phyloP scores from a whole-genome alignment of 176 grass and related monocot genomes.

The Carex cristatella region DNA sequence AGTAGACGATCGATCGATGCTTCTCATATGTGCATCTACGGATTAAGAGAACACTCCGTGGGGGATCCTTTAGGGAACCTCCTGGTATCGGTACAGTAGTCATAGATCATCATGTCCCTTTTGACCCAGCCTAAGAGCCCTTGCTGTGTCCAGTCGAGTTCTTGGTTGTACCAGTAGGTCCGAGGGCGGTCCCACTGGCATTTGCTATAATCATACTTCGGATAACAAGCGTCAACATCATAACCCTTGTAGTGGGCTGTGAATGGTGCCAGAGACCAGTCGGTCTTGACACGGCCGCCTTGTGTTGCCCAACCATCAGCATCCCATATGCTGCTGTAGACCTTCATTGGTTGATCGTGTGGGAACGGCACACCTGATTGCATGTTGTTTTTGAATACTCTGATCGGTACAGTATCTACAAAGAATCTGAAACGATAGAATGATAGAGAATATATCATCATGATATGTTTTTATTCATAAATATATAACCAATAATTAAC shows the following conservation, averaged over 20 bases:
- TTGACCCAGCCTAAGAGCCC: slow-evolving; percentile 22
- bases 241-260: slow-evolving; percentile 31
- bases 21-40: not conserved
- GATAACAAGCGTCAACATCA: slow-evolving; percentile 20
- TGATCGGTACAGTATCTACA: slow-evolving; percentile 32
- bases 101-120: slow-evolving; percentile 35
- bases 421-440: slow-evolving; percentile 29
- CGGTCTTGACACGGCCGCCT: slow-evolving; percentile 38
- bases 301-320: slow-evolving; percentile 41
- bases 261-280: slow-evolving; percentile 39
- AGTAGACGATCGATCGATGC: not conserved
- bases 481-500: not conserved
- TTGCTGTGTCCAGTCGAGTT: slow-evolving; percentile 3
- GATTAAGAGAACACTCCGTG: slow-evolving; percentile 24
- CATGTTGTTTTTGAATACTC: slow-evolving; percentile 31
- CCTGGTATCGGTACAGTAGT: slow-evolving; percentile 38
- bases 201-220: not conserved
- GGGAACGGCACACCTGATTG: slow-evolving; percentile 24
- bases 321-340: slow-evolving; percentile 39
- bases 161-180: slow-evolving; percentile 22
- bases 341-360: slow-evolving; percentile 18
- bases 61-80: slow-evolving; percentile 25
- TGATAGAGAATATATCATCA: not conserved
- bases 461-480: not conserved
- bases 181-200: not conserved